Evolutionary conservation across 2,329 filamentous ascomycete genomes (phyloP).

Genomic region (Phaeophleospora eucalypticola): DNA sequence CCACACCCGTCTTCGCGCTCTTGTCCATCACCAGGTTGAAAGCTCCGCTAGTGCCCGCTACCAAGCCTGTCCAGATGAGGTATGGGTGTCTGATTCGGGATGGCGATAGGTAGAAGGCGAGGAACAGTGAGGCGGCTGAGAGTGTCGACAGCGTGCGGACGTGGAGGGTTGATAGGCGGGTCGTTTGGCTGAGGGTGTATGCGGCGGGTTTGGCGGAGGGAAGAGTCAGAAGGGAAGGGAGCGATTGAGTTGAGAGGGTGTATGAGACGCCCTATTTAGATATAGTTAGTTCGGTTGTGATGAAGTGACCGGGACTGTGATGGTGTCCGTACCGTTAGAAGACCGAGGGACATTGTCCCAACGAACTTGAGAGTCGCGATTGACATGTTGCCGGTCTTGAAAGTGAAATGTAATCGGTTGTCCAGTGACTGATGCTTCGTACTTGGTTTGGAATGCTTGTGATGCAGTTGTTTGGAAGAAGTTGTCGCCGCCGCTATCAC

Average conservation of each 20-base stretch:
- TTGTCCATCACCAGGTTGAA: conserved; percentile 35
- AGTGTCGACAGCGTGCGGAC: conserved; percentile 64
- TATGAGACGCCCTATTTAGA: conserved; percentile 82
- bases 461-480: neutral
- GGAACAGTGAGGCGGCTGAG: conserved; percentile 66
- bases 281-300: conserved; percentile 10
- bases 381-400: conserved; percentile 29
- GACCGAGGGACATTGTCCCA: conserved; percentile 80
- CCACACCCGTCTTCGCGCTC: conserved; percentile 20
- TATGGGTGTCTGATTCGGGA: conserved; percentile 77
- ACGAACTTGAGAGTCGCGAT: conserved; percentile 86
- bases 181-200: conserved; percentile 57
- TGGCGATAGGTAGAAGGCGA: conserved; percentile 75
- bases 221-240: conserved; percentile 76
- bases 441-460: too few species aligned
- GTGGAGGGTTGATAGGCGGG: conserved; percentile 64
- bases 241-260: conserved; percentile 70
- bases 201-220: conserved; percentile 69
- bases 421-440: too few species aligned
- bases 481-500: too few species aligned
- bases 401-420: neutral
- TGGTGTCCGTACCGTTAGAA: conserved; percentile 41
- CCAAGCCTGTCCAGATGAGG: conserved; percentile 75
- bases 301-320: neutral
- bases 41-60: conserved; percentile 50